Conservation (phyloP, 2,329 filamentous ascomycete species). For the Microascus cirrosus region DNA sequence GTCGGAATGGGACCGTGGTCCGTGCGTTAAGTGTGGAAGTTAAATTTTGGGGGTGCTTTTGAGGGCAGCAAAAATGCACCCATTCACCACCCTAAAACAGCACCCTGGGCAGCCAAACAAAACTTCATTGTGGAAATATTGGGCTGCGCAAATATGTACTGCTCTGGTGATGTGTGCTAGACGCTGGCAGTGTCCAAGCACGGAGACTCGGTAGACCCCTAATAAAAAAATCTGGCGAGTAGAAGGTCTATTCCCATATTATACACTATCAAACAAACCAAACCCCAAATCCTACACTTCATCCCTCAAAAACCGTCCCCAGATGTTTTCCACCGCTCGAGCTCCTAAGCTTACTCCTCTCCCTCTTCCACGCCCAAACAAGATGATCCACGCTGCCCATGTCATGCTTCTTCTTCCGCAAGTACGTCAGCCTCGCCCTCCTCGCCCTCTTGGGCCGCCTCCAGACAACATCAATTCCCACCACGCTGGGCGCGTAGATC, state of each 20-base stretch:
- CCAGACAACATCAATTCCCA: slow-evolving; percentile 90
- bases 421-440: slow-evolving; percentile 79
- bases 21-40: too few relatives aligned
- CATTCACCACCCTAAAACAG: not conserved
- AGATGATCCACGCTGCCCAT: slow-evolving; percentile 75
- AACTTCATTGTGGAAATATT: too few relatives aligned
- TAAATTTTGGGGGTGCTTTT: too few relatives aligned
- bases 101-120: too few relatives aligned
- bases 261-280: not conserved
- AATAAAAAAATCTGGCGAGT: not conserved
- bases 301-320: slow-evolving; percentile 9
- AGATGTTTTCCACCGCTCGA: slow-evolving; percentile 8
- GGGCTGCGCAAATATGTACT: too few relatives aligned
- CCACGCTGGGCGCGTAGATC: slow-evolving; percentile 80
- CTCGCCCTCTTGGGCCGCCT: slow-evolving; percentile 73
- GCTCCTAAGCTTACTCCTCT: slow-evolving; percentile 22
- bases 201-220: not conserved
- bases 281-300: not conserved
- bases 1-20: too few relatives aligned
- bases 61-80: not conserved
- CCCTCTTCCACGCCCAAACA: slow-evolving; percentile 44
- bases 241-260: not conserved
- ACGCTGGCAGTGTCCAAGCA: too few relatives aligned
- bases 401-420: slow-evolving; percentile 82
- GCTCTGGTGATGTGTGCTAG: too few relatives aligned